These are phyloP conservation scores for Chlorella sp. DNA, from an alignment of 139 green algal species.

Conservation along the genomic window DNA sequence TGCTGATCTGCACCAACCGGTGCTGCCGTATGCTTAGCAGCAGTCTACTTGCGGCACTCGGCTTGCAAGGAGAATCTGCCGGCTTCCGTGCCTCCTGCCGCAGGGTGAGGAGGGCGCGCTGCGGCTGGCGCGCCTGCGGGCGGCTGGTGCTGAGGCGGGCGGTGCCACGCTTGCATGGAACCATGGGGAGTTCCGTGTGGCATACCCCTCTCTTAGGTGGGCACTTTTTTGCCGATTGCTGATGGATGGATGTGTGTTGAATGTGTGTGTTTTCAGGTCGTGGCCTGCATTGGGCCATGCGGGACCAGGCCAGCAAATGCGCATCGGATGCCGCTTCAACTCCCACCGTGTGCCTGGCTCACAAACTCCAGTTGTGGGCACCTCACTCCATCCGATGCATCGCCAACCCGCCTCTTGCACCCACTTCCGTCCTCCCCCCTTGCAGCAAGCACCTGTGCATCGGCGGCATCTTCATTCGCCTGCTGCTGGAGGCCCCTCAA, in stretches of 20 bases:
- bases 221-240: background rate
- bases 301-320: too few species aligned
- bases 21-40: too few species aligned
- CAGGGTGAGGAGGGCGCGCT: slow-evolving; percentile 75
- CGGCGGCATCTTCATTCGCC: slow-evolving; percentile 84
- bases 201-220: slow-evolving; percentile 72
- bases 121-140: slow-evolving; percentile 44
- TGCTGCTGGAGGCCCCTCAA: slow-evolving; percentile 86
- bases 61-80: too few species aligned
- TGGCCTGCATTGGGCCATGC: too few species aligned
- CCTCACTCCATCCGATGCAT: background rate
- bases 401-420: background rate
- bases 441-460: slow-evolving; percentile 78
- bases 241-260: too few species aligned
- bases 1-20: too few species aligned
- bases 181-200: slow-evolving; percentile 84
- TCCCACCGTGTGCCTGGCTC: too few species aligned
- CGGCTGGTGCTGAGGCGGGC: slow-evolving; percentile 28
- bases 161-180: slow-evolving; percentile 73
- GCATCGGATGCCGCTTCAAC: too few species aligned
- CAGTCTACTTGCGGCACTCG: too few species aligned
- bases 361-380: too few species aligned
- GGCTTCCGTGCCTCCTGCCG: slow-evolving; percentile 39
- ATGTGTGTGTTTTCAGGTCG: too few species aligned
- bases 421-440: background rate